A percentile compares a stretch with the other conserved stretches of the same genome.
Evolutionary conservation across 768 basidiomycete species (phyloP).

Genomic region (Lactarius hatsudake): DNA sequence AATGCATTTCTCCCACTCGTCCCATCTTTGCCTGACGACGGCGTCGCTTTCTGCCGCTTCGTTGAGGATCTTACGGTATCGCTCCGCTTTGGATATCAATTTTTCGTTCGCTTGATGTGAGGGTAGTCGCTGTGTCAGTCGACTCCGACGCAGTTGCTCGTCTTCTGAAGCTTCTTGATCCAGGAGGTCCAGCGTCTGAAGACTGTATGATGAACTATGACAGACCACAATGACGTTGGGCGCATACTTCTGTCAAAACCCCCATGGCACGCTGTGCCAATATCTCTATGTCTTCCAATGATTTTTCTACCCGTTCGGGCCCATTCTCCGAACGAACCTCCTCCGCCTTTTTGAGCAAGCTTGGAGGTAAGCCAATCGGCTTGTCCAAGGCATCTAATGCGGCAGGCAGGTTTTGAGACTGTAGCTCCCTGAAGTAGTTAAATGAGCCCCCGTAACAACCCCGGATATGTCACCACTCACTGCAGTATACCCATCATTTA

Average conservation of each 20-base stretch:
- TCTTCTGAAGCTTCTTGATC: constrained; percentile 88
- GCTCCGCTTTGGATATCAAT: constrained; percentile 64
- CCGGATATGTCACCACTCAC: constrained; percentile 36
- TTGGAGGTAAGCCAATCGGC: constrained; percentile 85
- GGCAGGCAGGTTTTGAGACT: constrained; percentile 74
- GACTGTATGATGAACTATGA: constrained; percentile 2
- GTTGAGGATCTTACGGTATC: constrained; percentile 68
- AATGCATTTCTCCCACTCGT: constrained; percentile 79
- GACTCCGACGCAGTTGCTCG: constrained; percentile 59
- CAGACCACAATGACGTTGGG: background rate
- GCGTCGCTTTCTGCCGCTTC: constrained; percentile 76
- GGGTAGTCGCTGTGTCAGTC: constrained; percentile 49
- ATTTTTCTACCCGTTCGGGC: constrained; percentile 62
- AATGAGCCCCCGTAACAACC: background rate
- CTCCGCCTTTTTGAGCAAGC: constrained; percentile 79
- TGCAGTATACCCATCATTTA: constrained; percentile 59
- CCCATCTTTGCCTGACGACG: constrained; percentile 79
- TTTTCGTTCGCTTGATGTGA: constrained; percentile 80
- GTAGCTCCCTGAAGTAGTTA: constrained; percentile 50
- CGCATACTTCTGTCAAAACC: constrained; percentile 69
- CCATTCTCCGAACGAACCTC: constrained; percentile 82
- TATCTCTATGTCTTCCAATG: constrained; percentile 68
- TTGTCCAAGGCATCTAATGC: constrained; percentile 85
- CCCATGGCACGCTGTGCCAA: constrained; percentile 59
- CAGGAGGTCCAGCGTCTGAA: constrained; percentile 83